Percentiles rank a stretch among this genome's conserved stretches.
Evolutionary conservation across 495 filamentous ascomycete genomes (phyloP).

Genomic region (Lophium mytilinum): DNA sequence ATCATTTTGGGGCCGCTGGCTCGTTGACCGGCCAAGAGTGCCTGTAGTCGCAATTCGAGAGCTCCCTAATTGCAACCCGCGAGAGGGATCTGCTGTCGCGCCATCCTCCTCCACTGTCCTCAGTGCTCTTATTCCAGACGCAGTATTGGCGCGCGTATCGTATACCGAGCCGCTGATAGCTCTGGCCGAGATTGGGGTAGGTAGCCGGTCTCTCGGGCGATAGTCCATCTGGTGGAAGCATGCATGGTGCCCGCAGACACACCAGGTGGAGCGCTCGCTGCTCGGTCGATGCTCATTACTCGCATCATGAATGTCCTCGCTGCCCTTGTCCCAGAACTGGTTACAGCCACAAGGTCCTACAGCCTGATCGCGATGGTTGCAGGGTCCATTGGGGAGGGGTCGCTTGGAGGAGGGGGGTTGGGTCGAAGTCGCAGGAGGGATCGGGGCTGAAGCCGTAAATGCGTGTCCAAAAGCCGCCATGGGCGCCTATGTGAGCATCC

Average conservation of each 20-base stretch:
- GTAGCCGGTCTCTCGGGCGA: not conserved
- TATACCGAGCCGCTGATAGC: not conserved
- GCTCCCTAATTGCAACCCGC: not conserved
- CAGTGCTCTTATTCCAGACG: not conserved
- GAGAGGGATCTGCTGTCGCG: not conserved
- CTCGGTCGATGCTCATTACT: constrained; percentile 27
- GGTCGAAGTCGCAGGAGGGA: not conserved
- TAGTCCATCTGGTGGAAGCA: constrained; percentile 53
- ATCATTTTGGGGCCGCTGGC: no score
- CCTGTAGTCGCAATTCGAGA: not conserved
- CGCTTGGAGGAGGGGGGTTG: constrained; percentile 4
- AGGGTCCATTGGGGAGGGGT: constrained; percentile 41
- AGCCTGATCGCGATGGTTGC: constrained; percentile 53
- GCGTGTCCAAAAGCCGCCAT: constrained; percentile 13
- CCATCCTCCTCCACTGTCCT: not conserved
- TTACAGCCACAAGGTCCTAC: constrained; percentile 52
- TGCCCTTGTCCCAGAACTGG: constrained; percentile 52
- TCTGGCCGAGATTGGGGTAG: not conserved
- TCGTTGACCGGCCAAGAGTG: no score
- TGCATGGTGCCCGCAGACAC: constrained; percentile 65
- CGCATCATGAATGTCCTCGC: constrained; percentile 20
- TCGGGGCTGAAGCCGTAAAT: not conserved
- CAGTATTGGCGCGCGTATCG: not conserved
- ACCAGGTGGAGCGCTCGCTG: constrained; percentile 42
- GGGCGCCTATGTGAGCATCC: constrained; percentile 19